Evolutionary conservation across 345 rosid species (phyloP).

Genomic region (Aquilaria sinensis): DNA sequence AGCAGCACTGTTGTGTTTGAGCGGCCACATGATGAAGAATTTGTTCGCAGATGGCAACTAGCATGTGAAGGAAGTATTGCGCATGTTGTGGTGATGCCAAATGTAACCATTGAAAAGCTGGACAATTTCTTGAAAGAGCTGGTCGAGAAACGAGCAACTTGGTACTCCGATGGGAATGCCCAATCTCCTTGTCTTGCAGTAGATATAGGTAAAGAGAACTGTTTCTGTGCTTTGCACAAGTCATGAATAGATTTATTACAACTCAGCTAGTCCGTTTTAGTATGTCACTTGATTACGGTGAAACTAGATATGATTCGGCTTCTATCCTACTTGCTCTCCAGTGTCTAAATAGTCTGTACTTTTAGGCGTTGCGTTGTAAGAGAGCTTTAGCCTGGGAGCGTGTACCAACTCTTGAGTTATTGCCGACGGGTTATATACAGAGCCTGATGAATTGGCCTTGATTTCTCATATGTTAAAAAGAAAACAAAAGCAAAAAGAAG

Average conservation of each 20-base stretch:
- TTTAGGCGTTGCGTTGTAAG: no score
- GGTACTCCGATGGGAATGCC: slow-evolving; percentile 46
- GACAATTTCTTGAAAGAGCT: slow-evolving; percentile 65
- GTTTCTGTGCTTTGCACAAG: slow-evolving; percentile 59
- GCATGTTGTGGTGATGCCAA: slow-evolving; percentile 97
- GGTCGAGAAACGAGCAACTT: slow-evolving; percentile 41
- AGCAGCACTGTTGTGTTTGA: slow-evolving; percentile 96
- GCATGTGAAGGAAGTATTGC: slow-evolving; percentile 88
- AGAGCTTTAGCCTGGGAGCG: no score
- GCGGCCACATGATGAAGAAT: slow-evolving; percentile 84
- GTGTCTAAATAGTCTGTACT: no score
- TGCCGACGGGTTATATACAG: no score
- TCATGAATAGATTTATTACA: slow-evolving; percentile 16
- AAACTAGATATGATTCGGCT: slow-evolving; percentile 7
- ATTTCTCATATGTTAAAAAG: no score
- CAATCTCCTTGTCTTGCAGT: slow-evolving; percentile 59
- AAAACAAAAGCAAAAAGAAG: no score
- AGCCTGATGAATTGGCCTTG: no score
- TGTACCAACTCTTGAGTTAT: no score
- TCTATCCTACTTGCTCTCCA: no score
- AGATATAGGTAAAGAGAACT: slow-evolving; percentile 62
- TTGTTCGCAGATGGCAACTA: slow-evolving; percentile 90
- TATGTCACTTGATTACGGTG: slow-evolving; percentile 8
- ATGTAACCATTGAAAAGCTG: slow-evolving; percentile 68
- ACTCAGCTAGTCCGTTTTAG: slow-evolving; percentile 10